These are phyloP conservation scores for Penicillium sp. DNA, from an alignment of 2,329 filamentous ascomycete species.

Conservation along the genomic window DNA sequence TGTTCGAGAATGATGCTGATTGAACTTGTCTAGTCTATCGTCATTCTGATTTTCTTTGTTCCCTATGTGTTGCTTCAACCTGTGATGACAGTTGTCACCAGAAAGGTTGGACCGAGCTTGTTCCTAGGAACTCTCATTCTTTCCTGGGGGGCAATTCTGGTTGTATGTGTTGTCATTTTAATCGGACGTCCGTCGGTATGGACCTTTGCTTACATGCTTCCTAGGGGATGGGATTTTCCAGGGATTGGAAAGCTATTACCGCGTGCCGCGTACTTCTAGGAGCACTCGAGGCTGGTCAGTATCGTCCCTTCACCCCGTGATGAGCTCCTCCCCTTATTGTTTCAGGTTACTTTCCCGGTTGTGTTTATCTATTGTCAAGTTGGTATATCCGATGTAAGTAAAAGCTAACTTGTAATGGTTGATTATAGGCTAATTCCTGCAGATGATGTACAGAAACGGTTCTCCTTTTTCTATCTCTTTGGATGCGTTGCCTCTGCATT, in stretches of 20 bases:
- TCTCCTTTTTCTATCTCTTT: conserved; percentile 70
- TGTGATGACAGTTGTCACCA: conserved; percentile 70
- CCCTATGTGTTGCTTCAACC: conserved; percentile 74
- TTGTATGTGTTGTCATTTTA: conserved; percentile 3
- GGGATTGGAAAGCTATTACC: neutral
- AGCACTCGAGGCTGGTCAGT: conserved; percentile 17
- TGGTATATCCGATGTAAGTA: conserved; percentile 51
- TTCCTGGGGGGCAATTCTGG: conserved; percentile 14
- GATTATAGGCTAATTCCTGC: neutral
- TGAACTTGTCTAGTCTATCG: conserved; percentile 3
- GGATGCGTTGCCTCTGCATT: conserved; percentile 70
- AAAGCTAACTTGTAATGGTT: neutral
- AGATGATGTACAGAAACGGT: conserved; percentile 70
- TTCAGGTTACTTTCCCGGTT: conserved; percentile 15
- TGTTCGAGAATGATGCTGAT: too few relatives aligned
- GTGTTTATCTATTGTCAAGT: conserved; percentile 40
- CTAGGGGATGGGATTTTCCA: too few relatives aligned
- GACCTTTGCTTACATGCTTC: too few relatives aligned
- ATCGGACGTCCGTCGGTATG: neutral
- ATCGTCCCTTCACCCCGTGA: too few relatives aligned
- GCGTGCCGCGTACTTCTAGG: conserved; percentile 13
- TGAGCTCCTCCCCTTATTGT: too few relatives aligned
- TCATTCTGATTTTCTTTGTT: conserved; percentile 69
- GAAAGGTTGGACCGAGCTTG: conserved; percentile 60
- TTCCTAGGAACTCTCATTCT: conserved; percentile 34